Conservation (phyloP, 192 early-diverging fungal species). For the Backusella circina region DNA sequence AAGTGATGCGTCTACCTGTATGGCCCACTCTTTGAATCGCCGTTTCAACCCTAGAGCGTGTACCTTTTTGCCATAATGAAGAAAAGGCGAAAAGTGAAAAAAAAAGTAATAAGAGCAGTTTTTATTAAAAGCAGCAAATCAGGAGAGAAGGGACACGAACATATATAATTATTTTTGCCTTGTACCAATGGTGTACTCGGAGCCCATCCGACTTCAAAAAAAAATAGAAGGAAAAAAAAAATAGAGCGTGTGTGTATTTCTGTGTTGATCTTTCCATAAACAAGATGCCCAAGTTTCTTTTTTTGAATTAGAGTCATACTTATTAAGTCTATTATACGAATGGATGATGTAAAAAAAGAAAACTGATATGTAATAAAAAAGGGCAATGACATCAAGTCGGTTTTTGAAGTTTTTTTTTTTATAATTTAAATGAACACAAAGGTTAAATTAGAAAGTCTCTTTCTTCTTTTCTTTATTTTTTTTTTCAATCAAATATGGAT, state of each 20-base stretch:
- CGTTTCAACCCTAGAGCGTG: not conserved
- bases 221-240: not conserved
- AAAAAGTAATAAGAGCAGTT: not conserved
- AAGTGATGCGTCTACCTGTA: not conserved
- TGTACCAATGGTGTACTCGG: not conserved
- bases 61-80: not conserved
- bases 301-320: not conserved
- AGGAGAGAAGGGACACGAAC: not conserved
- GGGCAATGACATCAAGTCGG: not conserved
- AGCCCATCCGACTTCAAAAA: not conserved
- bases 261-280: not conserved
- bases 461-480: not conserved
- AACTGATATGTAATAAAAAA: not conserved
- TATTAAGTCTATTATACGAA: not conserved
- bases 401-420: not conserved
- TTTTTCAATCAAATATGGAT: slow-evolving; percentile 10
- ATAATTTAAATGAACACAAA: not conserved
- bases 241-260: not conserved
- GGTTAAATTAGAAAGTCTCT: not conserved
- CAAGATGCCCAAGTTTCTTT: not conserved
- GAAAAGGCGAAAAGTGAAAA: not conserved
- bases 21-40: not conserved
- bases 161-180: not conserved
- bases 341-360: not conserved
- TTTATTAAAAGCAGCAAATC: slow-evolving; percentile 3